phyloP scores from a whole-genome alignment of 176 grass and related monocot species.

The Phoenix dactylifera region DNA sequence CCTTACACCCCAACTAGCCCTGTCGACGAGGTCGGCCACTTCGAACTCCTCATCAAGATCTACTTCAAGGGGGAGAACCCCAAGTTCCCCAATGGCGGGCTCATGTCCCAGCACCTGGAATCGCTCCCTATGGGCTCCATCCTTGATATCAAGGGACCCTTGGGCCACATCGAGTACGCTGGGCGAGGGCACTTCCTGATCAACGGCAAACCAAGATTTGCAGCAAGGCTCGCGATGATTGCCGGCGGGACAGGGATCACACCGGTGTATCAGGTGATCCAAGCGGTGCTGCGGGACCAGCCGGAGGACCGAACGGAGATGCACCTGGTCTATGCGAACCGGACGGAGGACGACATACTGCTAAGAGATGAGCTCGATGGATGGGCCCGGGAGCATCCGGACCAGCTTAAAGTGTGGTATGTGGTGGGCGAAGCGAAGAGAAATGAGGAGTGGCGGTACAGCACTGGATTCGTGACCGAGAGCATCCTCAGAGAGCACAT shows the following conservation, averaged over 20 bases:
- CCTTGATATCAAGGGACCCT: slow-evolving; percentile 50
- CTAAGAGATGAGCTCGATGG: slow-evolving; percentile 52
- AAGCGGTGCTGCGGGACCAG: slow-evolving; percentile 61
- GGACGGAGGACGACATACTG: slow-evolving; percentile 74
- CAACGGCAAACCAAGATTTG: slow-evolving; percentile 33
- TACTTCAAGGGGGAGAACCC: slow-evolving; percentile 65
- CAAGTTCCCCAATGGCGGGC: slow-evolving; percentile 48
- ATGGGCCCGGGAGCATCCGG: slow-evolving; percentile 34
- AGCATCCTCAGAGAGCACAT: slow-evolving; percentile 46
- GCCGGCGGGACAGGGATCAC: slow-evolving; percentile 83
- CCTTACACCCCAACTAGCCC: slow-evolving; percentile 76
- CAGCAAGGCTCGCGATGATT: slow-evolving; percentile 55
- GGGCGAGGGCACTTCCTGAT: slow-evolving; percentile 42
- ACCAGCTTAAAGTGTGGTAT: slow-evolving; percentile 81
- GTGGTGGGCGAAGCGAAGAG: slow-evolving; percentile 29
- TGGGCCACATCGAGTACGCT: slow-evolving; percentile 63
- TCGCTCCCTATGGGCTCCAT: slow-evolving; percentile 30
- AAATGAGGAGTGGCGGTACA: slow-evolving; percentile 36
- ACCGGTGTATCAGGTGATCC: slow-evolving; percentile 85
- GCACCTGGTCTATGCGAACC: slow-evolving; percentile 67
- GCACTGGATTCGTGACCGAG: slow-evolving; percentile 46
- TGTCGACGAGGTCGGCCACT: slow-evolving; percentile 35
- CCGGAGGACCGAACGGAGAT: slow-evolving; percentile 61
- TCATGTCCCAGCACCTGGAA: slow-evolving; percentile 76
- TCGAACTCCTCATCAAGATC: slow-evolving; percentile 80